Evolutionary conservation across 768 basidiomycete species (phyloP).

Genomic region (Leccinum obscurum): DNA sequence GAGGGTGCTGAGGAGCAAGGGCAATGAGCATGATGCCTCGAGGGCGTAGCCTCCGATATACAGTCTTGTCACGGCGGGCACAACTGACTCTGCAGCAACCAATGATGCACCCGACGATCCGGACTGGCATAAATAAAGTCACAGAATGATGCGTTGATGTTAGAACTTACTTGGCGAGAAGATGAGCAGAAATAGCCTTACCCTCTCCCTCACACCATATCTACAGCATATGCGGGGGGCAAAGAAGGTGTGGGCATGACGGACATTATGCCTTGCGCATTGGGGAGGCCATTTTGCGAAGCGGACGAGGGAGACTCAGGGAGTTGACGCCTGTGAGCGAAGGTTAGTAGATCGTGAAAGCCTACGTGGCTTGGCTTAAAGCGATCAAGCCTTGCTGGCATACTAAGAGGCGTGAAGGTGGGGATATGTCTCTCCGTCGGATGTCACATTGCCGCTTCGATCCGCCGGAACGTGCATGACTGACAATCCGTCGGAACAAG

Average conservation of each 20-base stretch:
- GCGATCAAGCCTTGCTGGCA: too few species aligned
- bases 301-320: not conserved
- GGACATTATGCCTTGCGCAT: constrained; percentile 50
- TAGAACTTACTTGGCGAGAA: constrained; percentile 53
- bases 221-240: constrained; percentile 46
- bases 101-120: constrained; percentile 57
- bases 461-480: too few species aligned
- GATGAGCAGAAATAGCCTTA: constrained; percentile 62
- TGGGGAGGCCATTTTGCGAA: constrained; percentile 29
- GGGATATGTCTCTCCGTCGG: too few species aligned
- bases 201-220: constrained; percentile 60
- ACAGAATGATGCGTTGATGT: not conserved
- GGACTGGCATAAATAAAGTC: constrained; percentile 39
- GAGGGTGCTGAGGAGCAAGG: constrained; percentile 37
- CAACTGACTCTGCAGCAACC: constrained; percentile 50
- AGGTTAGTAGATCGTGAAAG: not conserved
- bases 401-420: too few species aligned
- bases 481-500: too few species aligned
- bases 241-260: constrained; percentile 57
- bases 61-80: constrained; percentile 41
- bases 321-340: not conserved
- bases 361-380: too few species aligned
- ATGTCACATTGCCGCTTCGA: too few species aligned
- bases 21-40: constrained; percentile 39
- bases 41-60: constrained; percentile 52